These are phyloP conservation scores for Grosmannia serpens DNA, from an alignment of 2,329 filamentous ascomycete species.

Conservation along the genomic window DNA sequence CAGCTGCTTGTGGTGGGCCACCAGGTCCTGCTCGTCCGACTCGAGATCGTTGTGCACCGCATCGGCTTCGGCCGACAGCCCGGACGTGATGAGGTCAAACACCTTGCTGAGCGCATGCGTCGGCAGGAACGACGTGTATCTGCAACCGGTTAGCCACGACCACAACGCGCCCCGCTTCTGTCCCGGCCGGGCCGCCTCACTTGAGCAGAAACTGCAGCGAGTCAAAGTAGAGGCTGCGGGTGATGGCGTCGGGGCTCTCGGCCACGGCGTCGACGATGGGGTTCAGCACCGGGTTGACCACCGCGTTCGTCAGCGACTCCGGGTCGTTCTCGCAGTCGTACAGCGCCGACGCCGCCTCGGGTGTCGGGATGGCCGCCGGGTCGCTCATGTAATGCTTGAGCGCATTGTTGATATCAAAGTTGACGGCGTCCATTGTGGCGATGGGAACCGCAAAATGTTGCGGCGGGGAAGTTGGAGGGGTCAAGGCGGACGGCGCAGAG, in stretches of 20 bases:
- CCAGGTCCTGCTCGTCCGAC: conserved; percentile 77
- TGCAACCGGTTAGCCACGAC: conserved; percentile 37
- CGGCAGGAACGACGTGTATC: conserved; percentile 70
- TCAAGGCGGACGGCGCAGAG: background rate
- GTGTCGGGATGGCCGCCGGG: conserved; percentile 68
- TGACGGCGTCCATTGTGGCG: conserved; percentile 58
- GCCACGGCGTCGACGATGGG: conserved; percentile 87
- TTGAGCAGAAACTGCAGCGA: conserved; percentile 93
- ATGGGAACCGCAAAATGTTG: conserved; percentile 8
- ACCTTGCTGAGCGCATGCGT: conserved; percentile 81
- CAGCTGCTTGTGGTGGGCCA: conserved; percentile 79
- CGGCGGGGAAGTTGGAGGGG: background rate
- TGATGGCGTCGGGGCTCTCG: conserved; percentile 81
- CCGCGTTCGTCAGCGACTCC: conserved; percentile 62
- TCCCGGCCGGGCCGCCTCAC: too few relatives aligned
- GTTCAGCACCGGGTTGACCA: conserved; percentile 80
- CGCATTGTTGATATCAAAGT: conserved; percentile 93
- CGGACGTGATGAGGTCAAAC: conserved; percentile 80
- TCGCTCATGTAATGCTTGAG: conserved; percentile 97
- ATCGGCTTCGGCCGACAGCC: conserved; percentile 75
- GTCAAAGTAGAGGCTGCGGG: conserved; percentile 70
- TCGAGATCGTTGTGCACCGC: conserved; percentile 77
- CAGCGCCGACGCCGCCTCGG: conserved; percentile 72
- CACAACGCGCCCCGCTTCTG: too few relatives aligned
- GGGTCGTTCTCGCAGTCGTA: conserved; percentile 89